Percentiles rank a stretch among this genome's conserved stretches.
Conservation (phyloP, 2,329 filamentous ascomycete species). For the Aspergillus luchuensis region DNA sequence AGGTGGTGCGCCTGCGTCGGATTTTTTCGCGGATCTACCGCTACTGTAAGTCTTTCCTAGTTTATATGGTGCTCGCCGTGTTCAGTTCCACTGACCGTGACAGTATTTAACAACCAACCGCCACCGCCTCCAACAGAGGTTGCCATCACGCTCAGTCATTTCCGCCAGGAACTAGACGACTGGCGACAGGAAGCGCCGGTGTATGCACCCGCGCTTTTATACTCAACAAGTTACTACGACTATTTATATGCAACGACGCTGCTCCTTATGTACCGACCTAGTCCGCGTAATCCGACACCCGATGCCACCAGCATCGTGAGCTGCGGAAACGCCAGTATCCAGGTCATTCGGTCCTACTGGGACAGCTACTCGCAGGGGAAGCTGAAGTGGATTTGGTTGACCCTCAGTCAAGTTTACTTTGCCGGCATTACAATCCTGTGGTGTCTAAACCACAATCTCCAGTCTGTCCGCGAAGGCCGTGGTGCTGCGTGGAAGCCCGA, state of each 20-base stretch:
- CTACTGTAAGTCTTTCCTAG: constrained; percentile 31
- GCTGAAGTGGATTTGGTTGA: constrained; percentile 46
- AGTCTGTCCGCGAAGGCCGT: constrained; percentile 32
- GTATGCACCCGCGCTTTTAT: constrained; percentile 39
- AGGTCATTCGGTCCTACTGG: constrained; percentile 44
- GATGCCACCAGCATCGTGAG: constrained; percentile 40
- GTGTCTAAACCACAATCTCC: constrained; percentile 44
- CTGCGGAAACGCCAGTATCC: constrained; percentile 43
- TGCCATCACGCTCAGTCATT: constrained; percentile 30
- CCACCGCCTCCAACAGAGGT: constrained; percentile 32
- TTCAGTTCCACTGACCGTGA: constrained; percentile 6
- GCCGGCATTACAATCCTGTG: constrained; percentile 45
- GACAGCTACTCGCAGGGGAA: constrained; percentile 43
- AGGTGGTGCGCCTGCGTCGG: constrained; percentile 39
- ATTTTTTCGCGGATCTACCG: constrained; percentile 45
- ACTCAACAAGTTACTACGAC: constrained; percentile 46
- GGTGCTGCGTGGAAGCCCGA: constrained; percentile 38
- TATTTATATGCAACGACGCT: constrained; percentile 44
- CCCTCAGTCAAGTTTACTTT: constrained; percentile 42
- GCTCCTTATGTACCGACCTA: constrained; percentile 43
- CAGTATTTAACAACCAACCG: constrained; percentile 42
- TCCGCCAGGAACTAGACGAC: constrained; percentile 41
- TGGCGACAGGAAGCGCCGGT: constrained; percentile 42
- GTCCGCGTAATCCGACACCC: constrained; percentile 40
- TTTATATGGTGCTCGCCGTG: not conserved